Evolutionary conservation across 1,284 basidiomycete genomes (phyloP).

Genomic region (Xerocomus amazonicus): DNA sequence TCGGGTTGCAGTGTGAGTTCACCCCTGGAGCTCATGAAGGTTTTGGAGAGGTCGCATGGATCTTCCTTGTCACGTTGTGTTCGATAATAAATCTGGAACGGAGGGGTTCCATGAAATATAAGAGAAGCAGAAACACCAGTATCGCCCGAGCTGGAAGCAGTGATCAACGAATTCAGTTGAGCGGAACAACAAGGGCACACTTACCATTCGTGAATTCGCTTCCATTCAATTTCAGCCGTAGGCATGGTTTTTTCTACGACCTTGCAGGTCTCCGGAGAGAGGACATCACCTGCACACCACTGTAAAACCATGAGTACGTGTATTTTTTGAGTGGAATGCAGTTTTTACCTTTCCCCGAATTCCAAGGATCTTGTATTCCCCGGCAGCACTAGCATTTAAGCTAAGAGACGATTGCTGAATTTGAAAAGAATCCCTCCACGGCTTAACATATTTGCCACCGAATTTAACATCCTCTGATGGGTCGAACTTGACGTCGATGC

Average conservation of each 20-base stretch:
- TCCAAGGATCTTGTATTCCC: conserved; percentile 77
- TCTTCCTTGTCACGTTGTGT: conserved; percentile 69
- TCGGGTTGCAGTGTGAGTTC: conserved; percentile 87
- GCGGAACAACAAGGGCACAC: conserved; percentile 13
- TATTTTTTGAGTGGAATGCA: neutral
- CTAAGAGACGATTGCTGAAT: conserved; percentile 48
- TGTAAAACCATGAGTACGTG: conserved; percentile 23
- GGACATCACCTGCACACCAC: conserved; percentile 76
- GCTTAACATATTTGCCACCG: conserved; percentile 41
- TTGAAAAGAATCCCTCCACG: conserved; percentile 60
- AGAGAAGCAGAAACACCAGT: conserved; percentile 88
- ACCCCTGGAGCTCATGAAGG: conserved; percentile 71
- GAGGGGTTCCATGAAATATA: conserved; percentile 84
- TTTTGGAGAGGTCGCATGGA: conserved; percentile 53
- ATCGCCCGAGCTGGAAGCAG: conserved; percentile 76
- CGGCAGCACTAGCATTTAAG: conserved; percentile 59
- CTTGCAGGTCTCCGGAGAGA: conserved; percentile 75
- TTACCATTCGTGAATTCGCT: conserved; percentile 88
- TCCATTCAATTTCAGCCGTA: conserved; percentile 82
- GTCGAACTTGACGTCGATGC: conserved; percentile 58
- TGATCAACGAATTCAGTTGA: conserved; percentile 4
- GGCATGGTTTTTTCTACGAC: conserved; percentile 76
- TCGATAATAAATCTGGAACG: conserved; percentile 82
- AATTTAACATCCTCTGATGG: conserved; percentile 43
- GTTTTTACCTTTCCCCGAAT: conserved; percentile 61